These are phyloP conservation scores for Crithidia thermophila DNA, from an alignment of 208 protist genomes.

Conservation along the genomic window DNA sequence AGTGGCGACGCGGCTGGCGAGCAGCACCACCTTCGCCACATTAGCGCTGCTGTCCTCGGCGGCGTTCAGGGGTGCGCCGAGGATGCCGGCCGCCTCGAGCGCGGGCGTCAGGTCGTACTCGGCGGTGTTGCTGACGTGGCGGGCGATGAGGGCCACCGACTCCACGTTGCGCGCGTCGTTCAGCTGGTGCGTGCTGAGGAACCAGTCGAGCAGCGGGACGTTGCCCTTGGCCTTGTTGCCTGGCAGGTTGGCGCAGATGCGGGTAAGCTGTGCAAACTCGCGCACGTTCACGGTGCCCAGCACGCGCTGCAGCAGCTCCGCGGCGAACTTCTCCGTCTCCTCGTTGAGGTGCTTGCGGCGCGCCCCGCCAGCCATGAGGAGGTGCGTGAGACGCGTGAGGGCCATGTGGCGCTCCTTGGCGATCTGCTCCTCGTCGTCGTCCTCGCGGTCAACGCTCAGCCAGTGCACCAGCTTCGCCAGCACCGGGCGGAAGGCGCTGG, in stretches of 20 bases:
- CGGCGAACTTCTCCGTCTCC: constrained; percentile 71
- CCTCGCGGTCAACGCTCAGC: constrained; percentile 85
- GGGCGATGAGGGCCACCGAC: constrained; percentile 57
- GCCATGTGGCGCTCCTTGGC: constrained; percentile 81
- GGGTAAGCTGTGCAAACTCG: constrained; percentile 76
- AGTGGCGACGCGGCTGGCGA: constrained; percentile 57
- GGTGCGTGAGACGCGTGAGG: constrained; percentile 46
- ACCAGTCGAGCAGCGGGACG: constrained; percentile 67
- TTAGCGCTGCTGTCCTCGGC: constrained; percentile 40
- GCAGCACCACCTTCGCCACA: constrained; percentile 52
- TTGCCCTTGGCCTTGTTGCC: constrained; percentile 56
- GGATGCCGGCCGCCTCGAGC: constrained; percentile 52
- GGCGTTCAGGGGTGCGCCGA: constrained; percentile 21
- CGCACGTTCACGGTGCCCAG: constrained; percentile 66
- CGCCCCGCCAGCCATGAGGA: constrained; percentile 45
- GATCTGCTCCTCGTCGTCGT: constrained; percentile 80
- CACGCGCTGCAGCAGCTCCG: constrained; percentile 67
- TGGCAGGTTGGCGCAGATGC: constrained; percentile 62
- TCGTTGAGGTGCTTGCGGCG: constrained; percentile 71
- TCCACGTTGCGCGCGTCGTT: constrained; percentile 57
- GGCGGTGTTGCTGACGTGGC: constrained; percentile 34
- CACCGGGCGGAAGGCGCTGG: constrained; percentile 71
- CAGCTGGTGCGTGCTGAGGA: constrained; percentile 43
- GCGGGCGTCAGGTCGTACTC: constrained; percentile 55
- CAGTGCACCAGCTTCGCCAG: constrained; percentile 89